phyloP scores from a whole-genome alignment of 257 asterid genomes.

The Plantago major region DNA sequence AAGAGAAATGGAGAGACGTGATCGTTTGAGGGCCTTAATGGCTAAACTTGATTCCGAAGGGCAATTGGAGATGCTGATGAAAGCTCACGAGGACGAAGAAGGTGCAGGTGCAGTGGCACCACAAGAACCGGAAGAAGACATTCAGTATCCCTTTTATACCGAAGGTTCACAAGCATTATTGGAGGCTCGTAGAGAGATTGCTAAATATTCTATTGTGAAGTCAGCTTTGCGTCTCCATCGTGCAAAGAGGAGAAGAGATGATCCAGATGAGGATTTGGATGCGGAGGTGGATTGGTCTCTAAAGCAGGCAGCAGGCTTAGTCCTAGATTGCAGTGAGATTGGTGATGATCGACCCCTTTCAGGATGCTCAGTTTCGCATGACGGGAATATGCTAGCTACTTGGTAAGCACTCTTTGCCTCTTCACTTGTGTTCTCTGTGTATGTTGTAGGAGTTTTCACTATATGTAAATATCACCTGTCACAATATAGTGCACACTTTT shows the following conservation, averaged over 20 bases:
- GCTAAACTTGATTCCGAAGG: slow-evolving; percentile 81
- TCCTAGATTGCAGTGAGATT: slow-evolving; percentile 66
- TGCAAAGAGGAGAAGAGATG: slow-evolving; percentile 77
- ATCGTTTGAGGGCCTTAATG: slow-evolving; percentile 74
- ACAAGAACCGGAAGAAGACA: slow-evolving; percentile 65
- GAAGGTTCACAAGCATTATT: slow-evolving; percentile 73
- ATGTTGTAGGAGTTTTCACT: neutral
- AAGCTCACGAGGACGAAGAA: slow-evolving; percentile 95
- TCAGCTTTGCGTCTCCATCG: slow-evolving; percentile 76
- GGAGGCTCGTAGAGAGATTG: slow-evolving; percentile 67
- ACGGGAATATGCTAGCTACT: slow-evolving; percentile 88
- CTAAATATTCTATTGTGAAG: slow-evolving; percentile 72
- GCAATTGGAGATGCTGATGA: slow-evolving; percentile 85
- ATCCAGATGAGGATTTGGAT: slow-evolving; percentile 97
- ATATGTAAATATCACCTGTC: no score
- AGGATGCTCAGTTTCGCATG: slow-evolving; percentile 79
- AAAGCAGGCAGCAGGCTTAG: slow-evolving; percentile 62
- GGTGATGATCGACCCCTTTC: slow-evolving; percentile 97
- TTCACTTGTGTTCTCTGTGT: neutral
- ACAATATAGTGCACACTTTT: neutral
- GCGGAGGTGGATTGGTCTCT: slow-evolving; percentile 84
- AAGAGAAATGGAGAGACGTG: slow-evolving; percentile 97
- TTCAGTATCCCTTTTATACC: slow-evolving; percentile 81
- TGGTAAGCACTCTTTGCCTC: slow-evolving; percentile 42
- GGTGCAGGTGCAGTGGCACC: slow-evolving; percentile 43